Base-by-base conservation (phyloP, 2,329 filamentous ascomycete genomes). In the Fusarium sp. region DNA sequence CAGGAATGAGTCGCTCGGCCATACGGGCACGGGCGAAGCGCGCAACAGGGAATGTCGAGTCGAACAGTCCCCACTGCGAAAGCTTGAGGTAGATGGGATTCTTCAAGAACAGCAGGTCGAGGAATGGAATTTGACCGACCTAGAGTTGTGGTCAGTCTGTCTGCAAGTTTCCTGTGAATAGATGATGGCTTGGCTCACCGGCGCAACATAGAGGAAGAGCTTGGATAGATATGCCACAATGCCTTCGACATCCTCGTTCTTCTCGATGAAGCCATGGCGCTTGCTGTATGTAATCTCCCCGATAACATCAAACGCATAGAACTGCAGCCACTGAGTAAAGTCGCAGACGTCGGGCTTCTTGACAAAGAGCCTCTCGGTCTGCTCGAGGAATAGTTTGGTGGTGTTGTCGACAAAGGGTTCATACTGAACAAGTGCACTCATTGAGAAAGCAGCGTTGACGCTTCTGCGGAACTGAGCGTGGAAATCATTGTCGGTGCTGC, bases 261-360 rank as follows among this genome's bases (percentile, higher is more conserved):
- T 82, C 73, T 93, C 89, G 2, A 93, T 76, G 63, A 93, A 93
- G 0, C 91, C 91, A 54, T 92, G 83, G 0, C 88, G 81, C 72
- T 91, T 91, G 72, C 85, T 87, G 76, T 91, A 93, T 0, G 89
- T 92, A 68, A 93, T 84, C 59, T 91, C 87, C 6, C 89, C 89
- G 60, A 92, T 92, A 13, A 93, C 90, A 70, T 93, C 91, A 68
- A 93, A 93, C 0, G 91, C 91, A 66, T 91, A 93, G 71, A 88
- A 93, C 69, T 93, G 90, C 53, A 93, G 77, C 90, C 90, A 93
- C 53, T 81, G 79, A 2, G 86, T 85, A 52, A 92, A 88, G 69
- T 91, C 84, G 68, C 68, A 70, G 2, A 68, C 66, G n/a, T 63
- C 61, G 0, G 72, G 57, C 21, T 77, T 76, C 19, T 73, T 70